These are phyloP conservation scores for Podospora anserina DNA, from an alignment of 495 filamentous ascomycete genomes.

Conservation along the genomic window DNA sequence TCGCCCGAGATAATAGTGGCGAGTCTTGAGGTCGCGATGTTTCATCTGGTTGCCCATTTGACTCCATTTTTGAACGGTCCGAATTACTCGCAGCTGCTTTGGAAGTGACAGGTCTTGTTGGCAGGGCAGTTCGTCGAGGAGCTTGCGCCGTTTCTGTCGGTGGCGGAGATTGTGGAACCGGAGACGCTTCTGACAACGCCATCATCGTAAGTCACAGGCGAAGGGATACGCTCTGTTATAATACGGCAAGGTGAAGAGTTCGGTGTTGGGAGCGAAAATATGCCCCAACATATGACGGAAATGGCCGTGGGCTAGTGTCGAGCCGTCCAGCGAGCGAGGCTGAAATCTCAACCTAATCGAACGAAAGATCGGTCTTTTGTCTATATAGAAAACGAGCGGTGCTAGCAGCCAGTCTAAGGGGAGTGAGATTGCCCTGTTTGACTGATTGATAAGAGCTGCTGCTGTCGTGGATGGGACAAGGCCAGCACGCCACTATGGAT, in stretches of 20 bases:
- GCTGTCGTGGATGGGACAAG: background rate
- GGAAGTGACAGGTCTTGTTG: conserved; percentile 25
- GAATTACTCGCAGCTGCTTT: conserved; percentile 12
- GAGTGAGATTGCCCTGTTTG: background rate
- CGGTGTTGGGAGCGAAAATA: background rate
- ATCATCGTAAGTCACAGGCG: background rate
- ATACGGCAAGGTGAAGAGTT: background rate
- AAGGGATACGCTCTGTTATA: background rate
- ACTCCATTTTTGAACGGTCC: conserved; percentile 5
- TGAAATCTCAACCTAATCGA: background rate
- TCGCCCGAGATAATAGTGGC: conserved; percentile 16
- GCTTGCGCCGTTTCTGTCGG: conserved; percentile 14
- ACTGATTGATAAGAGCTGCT: background rate
- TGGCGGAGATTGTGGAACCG: conserved; percentile 12
- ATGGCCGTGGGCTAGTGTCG: background rate
- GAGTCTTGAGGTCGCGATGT: conserved; percentile 12
- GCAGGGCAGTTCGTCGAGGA: conserved; percentile 32
- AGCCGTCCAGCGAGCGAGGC: background rate
- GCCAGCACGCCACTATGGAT: conserved; percentile 13
- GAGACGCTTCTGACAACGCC: conserved; percentile 24
- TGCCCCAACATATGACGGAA: background rate
- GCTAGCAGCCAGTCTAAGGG: background rate
- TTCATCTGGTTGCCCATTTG: conserved; percentile 15
- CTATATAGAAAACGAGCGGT: background rate
- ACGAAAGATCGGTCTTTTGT: background rate